Percentiles rank a stretch among this genome's conserved stretches.
These are phyloP conservation scores for Metarhizium humberi DNA, from an alignment of 2,329 filamentous ascomycete species.

Conservation along the genomic window DNA sequence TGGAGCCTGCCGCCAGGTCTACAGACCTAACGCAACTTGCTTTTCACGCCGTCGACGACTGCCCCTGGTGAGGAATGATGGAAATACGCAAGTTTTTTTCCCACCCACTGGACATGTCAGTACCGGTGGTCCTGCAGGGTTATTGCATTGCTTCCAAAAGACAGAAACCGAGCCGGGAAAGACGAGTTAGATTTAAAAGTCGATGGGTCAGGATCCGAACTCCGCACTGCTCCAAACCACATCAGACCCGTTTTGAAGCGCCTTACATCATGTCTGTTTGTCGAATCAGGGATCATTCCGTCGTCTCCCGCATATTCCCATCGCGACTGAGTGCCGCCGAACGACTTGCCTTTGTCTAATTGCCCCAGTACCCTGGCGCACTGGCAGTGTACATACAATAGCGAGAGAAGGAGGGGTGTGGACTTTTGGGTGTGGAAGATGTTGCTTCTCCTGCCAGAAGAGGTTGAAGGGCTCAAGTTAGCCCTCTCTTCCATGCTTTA, in stretches of 20 bases:
- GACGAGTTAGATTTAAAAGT: not conserved
- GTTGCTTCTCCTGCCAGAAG: not conserved
- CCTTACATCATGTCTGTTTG: not conserved
- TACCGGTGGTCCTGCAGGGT: not conserved
- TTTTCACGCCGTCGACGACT: not conserved
- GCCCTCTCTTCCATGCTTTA: not conserved
- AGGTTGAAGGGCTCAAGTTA: not conserved
- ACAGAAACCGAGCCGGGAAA: not conserved
- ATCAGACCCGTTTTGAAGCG: not conserved
- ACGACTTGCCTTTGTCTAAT: not conserved
- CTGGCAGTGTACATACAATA: not conserved
- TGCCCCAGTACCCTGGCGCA: not conserved
- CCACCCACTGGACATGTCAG: not conserved
- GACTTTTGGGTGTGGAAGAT: not conserved
- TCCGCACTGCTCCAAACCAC: conserved; percentile 5
- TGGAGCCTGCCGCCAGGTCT: not conserved
- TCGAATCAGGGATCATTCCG: conserved; percentile 1
- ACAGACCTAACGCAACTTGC: not conserved
- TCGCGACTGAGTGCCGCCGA: not conserved
- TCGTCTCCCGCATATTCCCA: not conserved
- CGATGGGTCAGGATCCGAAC: conserved; percentile 4
- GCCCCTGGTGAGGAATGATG: not conserved
- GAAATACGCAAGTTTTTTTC: not conserved
- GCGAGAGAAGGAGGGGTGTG: not conserved
- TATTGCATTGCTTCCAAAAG: not conserved